Base-by-base conservation (phyloP, 179 eudicot species). In the Beta lomatogona region DNA sequence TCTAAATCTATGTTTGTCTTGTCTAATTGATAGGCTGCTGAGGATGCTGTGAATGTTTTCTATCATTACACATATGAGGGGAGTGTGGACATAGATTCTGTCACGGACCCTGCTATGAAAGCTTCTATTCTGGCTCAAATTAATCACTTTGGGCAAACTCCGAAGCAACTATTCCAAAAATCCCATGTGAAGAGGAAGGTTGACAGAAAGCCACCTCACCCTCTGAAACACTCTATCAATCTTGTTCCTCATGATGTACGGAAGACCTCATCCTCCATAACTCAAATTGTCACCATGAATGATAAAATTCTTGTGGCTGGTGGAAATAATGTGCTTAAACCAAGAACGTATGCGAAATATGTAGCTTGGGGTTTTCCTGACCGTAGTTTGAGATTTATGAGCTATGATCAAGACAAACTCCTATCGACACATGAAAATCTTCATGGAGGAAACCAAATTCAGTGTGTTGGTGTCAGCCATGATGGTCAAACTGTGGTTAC, bases 321-420 rank as follows among this genome's bases (percentile, higher is more conserved):
- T 46, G 46, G 89, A 80, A 92, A 93, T 74, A 90, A 75, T 79
- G 81, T 94, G 86, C 93, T 94, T 44, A 94, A 97, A 86, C 98
- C 99, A n/a, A 82, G 91, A 88, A 94, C 98, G 2, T 91, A 88
- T 67, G 84, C 93, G 46, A 97, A 92, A 86, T 92, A 91, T 70
- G 90, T 97, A 41, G 86, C 98, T n/a, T 97, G 99, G 99, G 99
- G 99, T 57, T 97, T 94, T 77, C 97, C 99, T 45, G 99, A 97
- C 84, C 86, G 93, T 73, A 94, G 98, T 86, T 88, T 97, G 86
- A 89, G 99, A 73, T 90, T 97, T 75, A 81, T 94, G 84, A 89
- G 87, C 80, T 91, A 93, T 73, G 98, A 97, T 84, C 98, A 94
- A 80, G 95, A 97, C 63, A 85, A 82, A 82, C 94, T 94, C 77